Base-by-base conservation (phyloP, 352 stramenopile species). In the Plasmopara halstedii region DNA sequence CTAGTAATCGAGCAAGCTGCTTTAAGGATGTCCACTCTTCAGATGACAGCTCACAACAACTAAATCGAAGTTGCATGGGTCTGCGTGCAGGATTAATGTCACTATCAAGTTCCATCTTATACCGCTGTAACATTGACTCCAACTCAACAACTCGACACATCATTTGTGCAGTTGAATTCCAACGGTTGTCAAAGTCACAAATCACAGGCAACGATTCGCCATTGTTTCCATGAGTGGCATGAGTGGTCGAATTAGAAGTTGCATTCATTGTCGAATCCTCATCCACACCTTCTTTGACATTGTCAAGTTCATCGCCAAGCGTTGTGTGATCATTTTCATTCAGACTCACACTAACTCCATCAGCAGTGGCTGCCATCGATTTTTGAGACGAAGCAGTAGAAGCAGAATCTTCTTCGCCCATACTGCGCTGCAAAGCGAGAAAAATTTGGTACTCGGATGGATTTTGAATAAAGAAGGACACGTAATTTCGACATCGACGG, bases 401-500 rank as follows among this genome's bases (percentile, higher is more conserved):
- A 1, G 57, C 50, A 2, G 46, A 54, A 18, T 64, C 45, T 46
- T 62, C 72, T 36, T 85, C 72, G 0, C 61, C 63, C 21, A 87
- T 68, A 46, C 73, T 72, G 20, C 71, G 68, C 39, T 88, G 75
- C n/a, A 88, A 33, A 23, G 77, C 67, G 13, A 88, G 54, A 39
- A 88, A 86, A 48, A 88, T 85, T 53, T 88, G 77, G 43, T 88
- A 88, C 58, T 88, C 77, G 22, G 71, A 85, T 15, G 77, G 77
- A 32, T 88, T 88, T 52, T 88, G 77, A 27, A 88, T 88, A 11
- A 88, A 88, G 46, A 85, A 88, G 18, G 73, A 88, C 18, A 86
- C 77, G 46, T 88, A 88, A 42, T 85, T 86, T 9, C 73, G 69
- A 34, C 77, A 88, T 8, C 77, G 52, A 9, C 70, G 67, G 17